phyloP scores from a whole-genome alignment of 768 basidiomycete genomes.

The Filobasidium floriforme region DNA sequence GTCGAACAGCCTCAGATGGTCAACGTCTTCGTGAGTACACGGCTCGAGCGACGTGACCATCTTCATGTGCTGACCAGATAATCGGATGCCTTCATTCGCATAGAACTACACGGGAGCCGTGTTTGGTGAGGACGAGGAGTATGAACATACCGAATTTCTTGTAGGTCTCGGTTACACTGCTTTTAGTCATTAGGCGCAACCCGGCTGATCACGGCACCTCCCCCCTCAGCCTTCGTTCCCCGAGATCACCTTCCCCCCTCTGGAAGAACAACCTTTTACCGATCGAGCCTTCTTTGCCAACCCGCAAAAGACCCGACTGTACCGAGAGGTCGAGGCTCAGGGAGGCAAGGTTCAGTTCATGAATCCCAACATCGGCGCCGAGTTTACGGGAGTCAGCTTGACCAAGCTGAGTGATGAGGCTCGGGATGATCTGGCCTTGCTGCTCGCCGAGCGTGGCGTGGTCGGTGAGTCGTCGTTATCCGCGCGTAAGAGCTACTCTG shows the following conservation, averaged over 20 bases:
- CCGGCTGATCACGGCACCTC: neutral
- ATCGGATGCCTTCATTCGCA: neutral
- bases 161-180: neutral
- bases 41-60: neutral
- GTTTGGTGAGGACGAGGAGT: constrained; percentile 22
- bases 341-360: constrained; percentile 38
- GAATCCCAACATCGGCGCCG: constrained; percentile 35
- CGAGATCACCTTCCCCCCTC: constrained; percentile 17
- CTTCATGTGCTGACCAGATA: neutral
- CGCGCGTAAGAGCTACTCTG: neutral
- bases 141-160: constrained; percentile 20
- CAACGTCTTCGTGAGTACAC: constrained; percentile 23
- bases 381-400: constrained; percentile 37
- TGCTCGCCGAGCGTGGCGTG: constrained; percentile 41
- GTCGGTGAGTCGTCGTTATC: constrained; percentile 35
- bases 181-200: neutral
- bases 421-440: constrained; percentile 41
- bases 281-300: constrained; percentile 40
- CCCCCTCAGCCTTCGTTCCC: constrained; percentile 21
- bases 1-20: constrained; percentile 18
- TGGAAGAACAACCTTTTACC: constrained; percentile 18
- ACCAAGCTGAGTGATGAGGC: constrained; percentile 36
- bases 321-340: constrained; percentile 32
- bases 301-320: constrained; percentile 31
- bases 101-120: constrained; percentile 24